Evolutionary conservation across 2,329 filamentous ascomycete species (phyloP).

Genomic region (Helotiales sp.): DNA sequence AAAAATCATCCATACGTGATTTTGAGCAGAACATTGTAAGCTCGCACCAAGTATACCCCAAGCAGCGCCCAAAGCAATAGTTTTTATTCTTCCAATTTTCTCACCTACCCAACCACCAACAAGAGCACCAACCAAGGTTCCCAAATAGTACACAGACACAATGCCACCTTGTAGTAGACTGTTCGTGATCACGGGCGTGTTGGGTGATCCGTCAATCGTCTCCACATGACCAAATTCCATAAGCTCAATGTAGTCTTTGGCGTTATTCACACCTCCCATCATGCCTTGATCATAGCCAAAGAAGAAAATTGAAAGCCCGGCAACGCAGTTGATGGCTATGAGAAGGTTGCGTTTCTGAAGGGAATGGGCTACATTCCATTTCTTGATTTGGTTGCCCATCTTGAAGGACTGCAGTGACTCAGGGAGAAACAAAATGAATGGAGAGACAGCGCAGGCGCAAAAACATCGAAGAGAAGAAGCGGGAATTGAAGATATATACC

Average conservation of each 20-base stretch:
- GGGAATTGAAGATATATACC: background rate
- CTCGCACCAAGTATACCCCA: constrained; percentile 62
- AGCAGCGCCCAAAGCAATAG: constrained; percentile 58
- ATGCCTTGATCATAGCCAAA: constrained; percentile 45
- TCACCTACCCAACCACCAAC: constrained; percentile 66
- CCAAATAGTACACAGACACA: constrained; percentile 56
- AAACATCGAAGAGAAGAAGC: background rate
- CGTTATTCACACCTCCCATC: constrained; percentile 65
- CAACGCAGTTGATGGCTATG: constrained; percentile 62
- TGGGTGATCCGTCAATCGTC: constrained; percentile 36
- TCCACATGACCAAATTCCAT: constrained; percentile 66
- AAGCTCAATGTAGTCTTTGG: constrained; percentile 60
- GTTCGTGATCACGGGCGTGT: constrained; percentile 56
- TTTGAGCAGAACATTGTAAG: constrained; percentile 66
- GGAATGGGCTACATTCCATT: constrained; percentile 49
- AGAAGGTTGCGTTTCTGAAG: constrained; percentile 57
- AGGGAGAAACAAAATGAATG: too few species aligned
- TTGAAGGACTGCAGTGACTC: too few species aligned
- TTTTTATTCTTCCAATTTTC: constrained; percentile 59
- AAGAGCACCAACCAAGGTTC: constrained; percentile 63
- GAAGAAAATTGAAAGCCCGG: constrained; percentile 56
- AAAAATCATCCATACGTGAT: constrained; percentile 69
- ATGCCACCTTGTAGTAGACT: constrained; percentile 64
- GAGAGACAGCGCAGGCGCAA: background rate
- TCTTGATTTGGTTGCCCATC: constrained; percentile 28